Conservation (phyloP, 2,329 filamentous ascomycete species). For the Cladophialophora immunda region DNA sequence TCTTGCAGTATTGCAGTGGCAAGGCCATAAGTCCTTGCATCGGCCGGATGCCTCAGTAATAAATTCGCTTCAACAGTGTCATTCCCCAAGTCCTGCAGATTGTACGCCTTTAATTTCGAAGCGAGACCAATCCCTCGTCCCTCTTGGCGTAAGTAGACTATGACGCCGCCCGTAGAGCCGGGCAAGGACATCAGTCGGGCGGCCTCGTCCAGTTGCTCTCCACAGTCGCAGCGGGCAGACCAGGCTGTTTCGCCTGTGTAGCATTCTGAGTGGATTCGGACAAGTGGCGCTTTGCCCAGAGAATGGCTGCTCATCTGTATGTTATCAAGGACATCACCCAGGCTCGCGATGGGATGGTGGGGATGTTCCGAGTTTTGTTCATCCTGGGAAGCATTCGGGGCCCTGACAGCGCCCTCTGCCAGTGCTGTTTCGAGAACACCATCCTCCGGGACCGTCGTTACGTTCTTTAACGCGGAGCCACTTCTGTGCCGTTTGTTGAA, state of each 20-base stretch:
- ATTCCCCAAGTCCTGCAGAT: slow-evolving; percentile 94
- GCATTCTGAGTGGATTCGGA: slow-evolving; percentile 96
- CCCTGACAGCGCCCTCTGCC: slow-evolving; percentile 12
- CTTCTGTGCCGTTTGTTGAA: slow-evolving; percentile 23
- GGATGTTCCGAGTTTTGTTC: slow-evolving; percentile 27
- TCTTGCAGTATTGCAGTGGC: slow-evolving; percentile 94
- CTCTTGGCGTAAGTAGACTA: slow-evolving; percentile 95
- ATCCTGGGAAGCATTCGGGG: slow-evolving; percentile 19
- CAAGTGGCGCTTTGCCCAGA: slow-evolving; percentile 68
- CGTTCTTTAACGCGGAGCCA: slow-evolving; percentile 42
- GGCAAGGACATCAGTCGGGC: slow-evolving; percentile 87
- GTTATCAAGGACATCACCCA: slow-evolving; percentile 24
- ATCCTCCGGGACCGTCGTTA: slow-evolving; percentile 38
- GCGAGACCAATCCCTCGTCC: slow-evolving; percentile 93
- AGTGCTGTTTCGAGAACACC: slow-evolving; percentile 16
- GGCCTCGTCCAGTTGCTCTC: slow-evolving; percentile 96
- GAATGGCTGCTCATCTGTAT: slow-evolving; percentile 10
- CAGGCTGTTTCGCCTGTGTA: slow-evolving; percentile 99
- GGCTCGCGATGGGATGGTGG: slow-evolving; percentile 15
- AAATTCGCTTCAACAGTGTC: slow-evolving; percentile 98
- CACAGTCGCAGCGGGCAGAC: slow-evolving; percentile 97
- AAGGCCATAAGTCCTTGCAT: slow-evolving; percentile 93
- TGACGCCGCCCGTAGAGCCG: slow-evolving; percentile 75
- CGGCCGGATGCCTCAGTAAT: slow-evolving; percentile 87
- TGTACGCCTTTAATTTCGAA: slow-evolving; percentile 98